A percentile compares a stretch with the other conserved stretches of the same genome.
Evolutionary conservation across 2,329 filamentous ascomycete species (phyloP).

Genomic region (Penicillium sp.): DNA sequence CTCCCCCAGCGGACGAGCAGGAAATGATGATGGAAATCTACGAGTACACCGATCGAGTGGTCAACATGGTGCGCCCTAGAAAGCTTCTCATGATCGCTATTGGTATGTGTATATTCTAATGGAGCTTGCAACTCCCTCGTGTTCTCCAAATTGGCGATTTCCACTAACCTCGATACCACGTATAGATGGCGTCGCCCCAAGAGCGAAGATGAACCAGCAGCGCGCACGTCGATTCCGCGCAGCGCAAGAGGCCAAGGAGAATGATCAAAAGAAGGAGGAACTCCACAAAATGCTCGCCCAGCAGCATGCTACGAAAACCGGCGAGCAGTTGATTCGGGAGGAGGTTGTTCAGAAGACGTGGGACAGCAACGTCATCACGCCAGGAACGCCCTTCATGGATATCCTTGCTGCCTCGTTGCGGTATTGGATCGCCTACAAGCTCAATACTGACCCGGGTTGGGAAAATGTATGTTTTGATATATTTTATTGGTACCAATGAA

Average conservation of each 20-base stretch:
- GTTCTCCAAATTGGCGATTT: background rate
- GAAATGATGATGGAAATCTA: conserved; percentile 99
- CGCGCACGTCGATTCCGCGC: conserved; percentile 92
- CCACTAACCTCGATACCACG: background rate
- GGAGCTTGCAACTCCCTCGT: background rate
- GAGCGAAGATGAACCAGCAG: conserved; percentile 99
- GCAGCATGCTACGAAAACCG: conserved; percentile 65
- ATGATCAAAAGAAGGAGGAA: conserved; percentile 86
- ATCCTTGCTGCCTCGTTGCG: conserved; percentile 84
- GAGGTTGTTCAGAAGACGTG: conserved; percentile 80
- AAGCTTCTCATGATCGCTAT: conserved; percentile 98
- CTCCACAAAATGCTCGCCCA: conserved; percentile 80
- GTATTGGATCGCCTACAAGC: conserved; percentile 97
- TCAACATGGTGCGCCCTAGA: conserved; percentile 96
- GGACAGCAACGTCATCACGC: conserved; percentile 85
- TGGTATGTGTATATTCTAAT: conserved; percentile 50
- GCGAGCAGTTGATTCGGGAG: conserved; percentile 60
- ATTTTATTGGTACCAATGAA: background rate
- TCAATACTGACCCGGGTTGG: conserved; percentile 96
- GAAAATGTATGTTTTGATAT: conserved; percentile 57
- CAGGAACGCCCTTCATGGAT: conserved; percentile 98
- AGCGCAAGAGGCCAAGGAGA: conserved; percentile 90
- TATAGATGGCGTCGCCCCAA: conserved; percentile 88
- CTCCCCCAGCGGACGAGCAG: conserved; percentile 87
- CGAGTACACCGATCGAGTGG: conserved; percentile 96